Percentiles rank a stretch among this genome's conserved stretches.
These are phyloP conservation scores for Cladorrhinum sp. DNA, from an alignment of 2,329 filamentous ascomycete species.

Conservation along the genomic window DNA sequence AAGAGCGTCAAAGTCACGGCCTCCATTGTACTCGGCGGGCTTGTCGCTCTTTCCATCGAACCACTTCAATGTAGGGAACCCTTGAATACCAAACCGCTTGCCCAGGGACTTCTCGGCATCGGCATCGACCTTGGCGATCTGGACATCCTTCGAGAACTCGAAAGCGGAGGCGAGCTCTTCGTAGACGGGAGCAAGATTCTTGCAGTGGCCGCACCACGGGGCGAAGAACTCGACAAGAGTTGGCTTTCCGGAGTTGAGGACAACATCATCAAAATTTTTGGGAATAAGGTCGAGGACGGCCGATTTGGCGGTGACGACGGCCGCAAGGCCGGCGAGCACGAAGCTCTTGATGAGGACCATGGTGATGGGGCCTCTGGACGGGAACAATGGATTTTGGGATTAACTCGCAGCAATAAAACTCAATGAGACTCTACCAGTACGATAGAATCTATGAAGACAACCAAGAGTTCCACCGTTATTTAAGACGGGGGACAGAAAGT, in stretches of 20 bases:
- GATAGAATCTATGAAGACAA: slow-evolving; percentile 7
- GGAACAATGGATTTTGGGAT: background rate
- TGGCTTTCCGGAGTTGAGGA: slow-evolving; percentile 88
- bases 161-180: slow-evolving; percentile 81
- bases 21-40: slow-evolving; percentile 81
- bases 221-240: slow-evolving; percentile 98
- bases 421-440: background rate
- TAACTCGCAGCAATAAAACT: background rate
- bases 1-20: slow-evolving; percentile 83
- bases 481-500: background rate
- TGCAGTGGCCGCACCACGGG: slow-evolving; percentile 99
- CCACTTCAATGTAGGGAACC: slow-evolving; percentile 96
- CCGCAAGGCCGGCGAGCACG: slow-evolving; percentile 53
- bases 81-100: slow-evolving; percentile 82
- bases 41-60: slow-evolving; percentile 92
- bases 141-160: slow-evolving; percentile 67
- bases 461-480: background rate
- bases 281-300: slow-evolving; percentile 88
- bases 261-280: slow-evolving; percentile 85
- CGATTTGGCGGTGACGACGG: slow-evolving; percentile 64
- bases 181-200: slow-evolving; percentile 90
- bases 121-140: slow-evolving; percentile 94
- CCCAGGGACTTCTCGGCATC: slow-evolving; percentile 83
- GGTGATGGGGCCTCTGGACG: slow-evolving; percentile 22
- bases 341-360: slow-evolving; percentile 62